phyloP scores from a whole-genome alignment of 2,329 filamentous ascomycete genomes.

The Neopestalotiopsis rosae region DNA sequence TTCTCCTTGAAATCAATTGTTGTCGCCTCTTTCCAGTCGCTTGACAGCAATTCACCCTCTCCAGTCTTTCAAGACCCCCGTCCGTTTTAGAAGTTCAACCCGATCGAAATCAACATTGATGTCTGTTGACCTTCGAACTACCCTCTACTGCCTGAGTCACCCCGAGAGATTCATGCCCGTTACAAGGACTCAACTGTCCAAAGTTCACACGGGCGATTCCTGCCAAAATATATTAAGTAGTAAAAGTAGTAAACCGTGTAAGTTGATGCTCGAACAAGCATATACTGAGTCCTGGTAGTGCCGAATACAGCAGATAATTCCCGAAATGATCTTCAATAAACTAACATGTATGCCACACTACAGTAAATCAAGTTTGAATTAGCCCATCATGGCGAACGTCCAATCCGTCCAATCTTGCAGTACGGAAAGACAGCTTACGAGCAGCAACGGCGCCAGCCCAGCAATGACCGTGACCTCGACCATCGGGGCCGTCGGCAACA shows the following conservation, averaged over 20 bases:
- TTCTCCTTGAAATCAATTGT: background rate
- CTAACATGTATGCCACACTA: background rate
- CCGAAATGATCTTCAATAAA: background rate
- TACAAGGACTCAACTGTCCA: constrained; percentile 60
- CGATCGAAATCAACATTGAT: constrained; percentile 55
- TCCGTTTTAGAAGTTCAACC: constrained; percentile 24
- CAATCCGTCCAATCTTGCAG: background rate
- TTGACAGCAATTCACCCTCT: background rate
- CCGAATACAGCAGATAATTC: background rate
- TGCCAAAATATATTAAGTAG: constrained; percentile 56
- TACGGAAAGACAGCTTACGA: background rate
- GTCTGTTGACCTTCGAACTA: constrained; percentile 63
- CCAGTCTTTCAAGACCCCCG: background rate
- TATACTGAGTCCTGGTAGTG: background rate
- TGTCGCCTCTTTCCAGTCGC: background rate
- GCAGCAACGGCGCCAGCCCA: constrained; percentile 22
- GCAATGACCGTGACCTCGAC: background rate
- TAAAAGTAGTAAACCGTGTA: constrained; percentile 37
- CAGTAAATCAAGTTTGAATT: constrained; percentile 19
- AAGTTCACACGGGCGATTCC: constrained; percentile 62
- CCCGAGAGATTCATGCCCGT: constrained; percentile 63
- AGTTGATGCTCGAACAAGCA: constrained; percentile 21
- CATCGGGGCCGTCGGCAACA: background rate
- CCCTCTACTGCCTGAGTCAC: constrained; percentile 61
- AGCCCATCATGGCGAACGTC: constrained; percentile 16